Evolutionary conservation across 176 grass and related monocot genomes (phyloP).

Genomic region (Carex scoparia): DNA sequence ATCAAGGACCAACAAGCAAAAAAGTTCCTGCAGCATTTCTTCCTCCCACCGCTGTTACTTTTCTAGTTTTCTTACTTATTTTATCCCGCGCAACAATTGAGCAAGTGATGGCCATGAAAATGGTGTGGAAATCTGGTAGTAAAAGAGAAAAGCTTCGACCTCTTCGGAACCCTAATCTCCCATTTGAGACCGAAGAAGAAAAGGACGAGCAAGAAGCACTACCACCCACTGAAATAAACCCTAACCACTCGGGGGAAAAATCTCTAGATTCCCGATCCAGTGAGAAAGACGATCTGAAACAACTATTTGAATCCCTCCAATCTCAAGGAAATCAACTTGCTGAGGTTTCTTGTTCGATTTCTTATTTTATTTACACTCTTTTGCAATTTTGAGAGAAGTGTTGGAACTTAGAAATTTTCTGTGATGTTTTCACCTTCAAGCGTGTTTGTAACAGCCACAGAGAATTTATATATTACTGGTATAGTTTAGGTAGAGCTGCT

Average conservation of each 20-base stretch:
- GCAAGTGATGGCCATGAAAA: constrained; percentile 11
- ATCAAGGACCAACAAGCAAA: background rate
- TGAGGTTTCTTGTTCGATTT: constrained; percentile 39
- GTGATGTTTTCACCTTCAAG: background rate
- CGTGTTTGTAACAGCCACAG: background rate
- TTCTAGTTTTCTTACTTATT: too few relatives aligned
- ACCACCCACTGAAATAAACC: background rate
- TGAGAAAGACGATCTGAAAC: constrained; percentile 13
- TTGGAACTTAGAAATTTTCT: background rate
- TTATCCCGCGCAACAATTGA: background rate
- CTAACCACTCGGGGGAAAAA: background rate
- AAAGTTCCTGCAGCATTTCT: background rate
- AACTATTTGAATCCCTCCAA: constrained; percentile 34
- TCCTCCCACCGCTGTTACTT: background rate
- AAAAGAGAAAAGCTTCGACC: background rate
- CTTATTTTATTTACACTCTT: background rate
- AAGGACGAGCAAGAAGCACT: constrained; percentile 17
- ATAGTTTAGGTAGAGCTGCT: background rate
- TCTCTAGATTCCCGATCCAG: background rate
- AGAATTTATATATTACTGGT: background rate
- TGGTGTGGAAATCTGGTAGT: constrained; percentile 20
- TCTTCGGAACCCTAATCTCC: constrained; percentile 9
- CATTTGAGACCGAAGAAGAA: constrained; percentile 18
- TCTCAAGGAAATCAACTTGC: constrained; percentile 53
- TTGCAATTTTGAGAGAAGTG: background rate